These are phyloP conservation scores for Venustampulla echinocandica DNA, from an alignment of 495 filamentous ascomycete genomes.

Conservation along the genomic window DNA sequence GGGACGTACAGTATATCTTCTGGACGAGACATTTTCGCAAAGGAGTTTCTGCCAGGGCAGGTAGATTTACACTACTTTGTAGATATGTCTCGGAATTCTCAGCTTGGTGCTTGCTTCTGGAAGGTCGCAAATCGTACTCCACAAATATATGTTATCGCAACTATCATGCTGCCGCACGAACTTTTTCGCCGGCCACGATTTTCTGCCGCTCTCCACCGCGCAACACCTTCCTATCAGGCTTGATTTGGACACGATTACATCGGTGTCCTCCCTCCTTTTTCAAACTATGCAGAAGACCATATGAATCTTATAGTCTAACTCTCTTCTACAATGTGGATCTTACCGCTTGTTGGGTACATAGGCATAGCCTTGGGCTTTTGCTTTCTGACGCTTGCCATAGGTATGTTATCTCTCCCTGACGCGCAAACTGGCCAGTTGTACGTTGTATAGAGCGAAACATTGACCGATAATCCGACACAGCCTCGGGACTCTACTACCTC, in stretches of 20 bases:
- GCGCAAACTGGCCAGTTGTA: not conserved
- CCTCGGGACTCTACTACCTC: conserved; percentile 94
- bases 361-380: conserved; percentile 82
- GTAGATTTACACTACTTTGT: conserved; percentile 11
- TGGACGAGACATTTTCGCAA: conserved; percentile 79
- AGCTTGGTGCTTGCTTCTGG: no score
- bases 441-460: no score
- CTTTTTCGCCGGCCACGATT: conserved; percentile 10
- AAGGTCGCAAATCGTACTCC: no score
- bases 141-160: conserved; percentile 10
- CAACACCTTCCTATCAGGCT: not conserved
- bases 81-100: not conserved
- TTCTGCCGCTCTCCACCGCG: conserved; percentile 4
- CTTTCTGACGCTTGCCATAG: conserved; percentile 89
- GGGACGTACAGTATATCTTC: conserved; percentile 76
- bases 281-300: conserved; percentile 7
- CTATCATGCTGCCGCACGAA: not conserved
- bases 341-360: conserved; percentile 81
- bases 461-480: conserved; percentile 36
- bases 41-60: conserved; percentile 20
- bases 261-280: not conserved
- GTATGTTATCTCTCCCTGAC: conserved; percentile 38
- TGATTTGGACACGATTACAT: not conserved
- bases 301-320: conserved; percentile 15
- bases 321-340: conserved; percentile 67